phyloP scores from a whole-genome alignment of 2,329 filamentous ascomycete species.

The Periconia digitata region DNA sequence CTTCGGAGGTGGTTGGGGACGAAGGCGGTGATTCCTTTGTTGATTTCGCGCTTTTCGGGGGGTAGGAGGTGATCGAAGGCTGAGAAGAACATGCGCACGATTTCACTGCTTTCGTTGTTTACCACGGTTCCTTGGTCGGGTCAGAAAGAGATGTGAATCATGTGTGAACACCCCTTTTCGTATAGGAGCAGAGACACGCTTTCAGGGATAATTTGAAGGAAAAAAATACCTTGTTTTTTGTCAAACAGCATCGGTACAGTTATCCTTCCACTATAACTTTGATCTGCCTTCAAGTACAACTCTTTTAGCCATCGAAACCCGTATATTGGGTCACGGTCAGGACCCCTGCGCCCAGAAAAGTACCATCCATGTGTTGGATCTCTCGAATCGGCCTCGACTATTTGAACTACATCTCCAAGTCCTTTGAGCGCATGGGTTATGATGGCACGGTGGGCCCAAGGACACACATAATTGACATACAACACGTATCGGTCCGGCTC shows the following conservation, averaged over 20 bases:
- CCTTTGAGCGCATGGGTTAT: conserved; percentile 54
- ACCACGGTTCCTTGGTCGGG: conserved; percentile 29
- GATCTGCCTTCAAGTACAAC: conserved; percentile 71
- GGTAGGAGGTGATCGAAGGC: conserved; percentile 38
- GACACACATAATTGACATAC: conserved; percentile 63
- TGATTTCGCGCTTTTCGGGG: conserved; percentile 57
- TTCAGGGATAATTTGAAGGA: neutral
- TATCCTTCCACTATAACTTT: conserved; percentile 58
- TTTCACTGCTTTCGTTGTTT: conserved; percentile 41
- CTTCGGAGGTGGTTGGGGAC: conserved; percentile 66
- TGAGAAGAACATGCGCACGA: conserved; percentile 35
- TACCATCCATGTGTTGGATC: conserved; percentile 35
- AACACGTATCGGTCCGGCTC: conserved; percentile 63
- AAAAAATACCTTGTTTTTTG: conserved; percentile 53
- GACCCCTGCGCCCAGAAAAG: conserved; percentile 32
- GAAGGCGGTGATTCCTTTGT: conserved; percentile 59
- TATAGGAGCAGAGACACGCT: neutral
- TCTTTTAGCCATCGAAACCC: conserved; percentile 53
- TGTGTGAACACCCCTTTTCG: conserved; percentile 9
- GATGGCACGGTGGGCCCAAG: conserved; percentile 61
- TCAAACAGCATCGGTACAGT: conserved; percentile 80
- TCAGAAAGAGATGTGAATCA: neutral
- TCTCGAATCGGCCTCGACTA: conserved; percentile 47
- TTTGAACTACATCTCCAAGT: conserved; percentile 52
- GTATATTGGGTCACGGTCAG: conserved; percentile 29